Percentiles rank a stretch among this genome's conserved stretches.
Conservation (phyloP, 768 basidiomycete genomes). For the Tubosaeta brunneosetosa region DNA sequence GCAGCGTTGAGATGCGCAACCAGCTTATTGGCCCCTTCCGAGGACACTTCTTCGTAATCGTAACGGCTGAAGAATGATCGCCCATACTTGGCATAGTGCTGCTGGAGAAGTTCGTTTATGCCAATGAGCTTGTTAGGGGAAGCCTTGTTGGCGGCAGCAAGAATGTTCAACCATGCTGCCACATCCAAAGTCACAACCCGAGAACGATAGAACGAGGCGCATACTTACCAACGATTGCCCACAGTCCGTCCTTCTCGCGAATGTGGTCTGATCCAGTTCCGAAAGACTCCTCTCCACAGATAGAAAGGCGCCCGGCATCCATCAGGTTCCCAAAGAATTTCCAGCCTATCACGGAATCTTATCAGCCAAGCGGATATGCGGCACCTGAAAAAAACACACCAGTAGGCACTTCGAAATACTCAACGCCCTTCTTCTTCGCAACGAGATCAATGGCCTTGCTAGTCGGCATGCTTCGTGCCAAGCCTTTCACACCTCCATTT, state of each 20-base stretch:
- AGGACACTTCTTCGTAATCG: slow-evolving; percentile 97
- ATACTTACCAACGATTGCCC: slow-evolving; percentile 87
- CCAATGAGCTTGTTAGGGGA: slow-evolving; percentile 74
- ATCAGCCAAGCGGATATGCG: neutral
- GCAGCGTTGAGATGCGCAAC: slow-evolving; percentile 73
- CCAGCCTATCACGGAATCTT: slow-evolving; percentile 59
- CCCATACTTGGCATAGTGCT: slow-evolving; percentile 89
- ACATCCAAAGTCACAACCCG: neutral
- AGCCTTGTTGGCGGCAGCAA: slow-evolving; percentile 80
- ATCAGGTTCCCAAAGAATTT: slow-evolving; percentile 99
- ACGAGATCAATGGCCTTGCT: slow-evolving; percentile 95
- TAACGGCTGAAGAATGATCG: slow-evolving; percentile 98
- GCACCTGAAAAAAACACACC: slow-evolving; percentile 41
- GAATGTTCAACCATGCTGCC: slow-evolving; percentile 94
- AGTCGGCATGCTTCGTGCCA: slow-evolving; percentile 97
- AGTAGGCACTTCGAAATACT: slow-evolving; percentile 95
- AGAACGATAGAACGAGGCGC: slow-evolving; percentile 1
- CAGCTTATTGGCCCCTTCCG: slow-evolving; percentile 83
- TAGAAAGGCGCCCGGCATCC: slow-evolving; percentile 96
- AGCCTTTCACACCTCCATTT: slow-evolving; percentile 83
- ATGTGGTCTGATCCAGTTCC: slow-evolving; percentile 99
- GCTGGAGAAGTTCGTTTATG: slow-evolving; percentile 86
- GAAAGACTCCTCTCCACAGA: slow-evolving; percentile 99
- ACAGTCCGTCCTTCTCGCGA: slow-evolving; percentile 98
- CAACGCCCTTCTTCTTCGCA: slow-evolving; percentile 87